A percentile compares a stretch with the other conserved stretches of the same genome.
These are phyloP conservation scores for Venturia carpophila DNA, from an alignment of 2,329 filamentous ascomycete genomes.

Conservation along the genomic window DNA sequence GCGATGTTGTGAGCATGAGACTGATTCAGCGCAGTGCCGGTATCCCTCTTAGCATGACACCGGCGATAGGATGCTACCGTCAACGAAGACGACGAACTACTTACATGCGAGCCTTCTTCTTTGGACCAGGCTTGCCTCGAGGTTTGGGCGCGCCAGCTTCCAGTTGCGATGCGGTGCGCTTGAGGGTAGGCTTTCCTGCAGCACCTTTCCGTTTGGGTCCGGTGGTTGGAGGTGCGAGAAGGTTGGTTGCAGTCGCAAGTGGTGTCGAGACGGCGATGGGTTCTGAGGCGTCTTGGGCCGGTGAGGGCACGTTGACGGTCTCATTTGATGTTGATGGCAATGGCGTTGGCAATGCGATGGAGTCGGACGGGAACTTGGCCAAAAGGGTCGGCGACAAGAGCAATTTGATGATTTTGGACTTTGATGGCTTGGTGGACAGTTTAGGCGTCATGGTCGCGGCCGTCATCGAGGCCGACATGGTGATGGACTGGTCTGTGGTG, in stretches of 20 bases:
- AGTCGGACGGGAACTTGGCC: constrained; percentile 12
- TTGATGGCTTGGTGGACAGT: constrained; percentile 9
- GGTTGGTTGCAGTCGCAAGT: background rate
- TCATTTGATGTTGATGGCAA: background rate
- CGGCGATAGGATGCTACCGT: constrained; percentile 14
- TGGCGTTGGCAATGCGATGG: background rate
- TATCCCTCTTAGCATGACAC: background rate
- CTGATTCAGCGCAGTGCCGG: background rate
- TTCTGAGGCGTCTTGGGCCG: background rate
- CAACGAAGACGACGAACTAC: constrained; percentile 34
- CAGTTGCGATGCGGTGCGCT: constrained; percentile 47
- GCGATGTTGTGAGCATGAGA: background rate
- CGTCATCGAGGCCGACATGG: constrained; percentile 4
- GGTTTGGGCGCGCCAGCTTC: constrained; percentile 51
- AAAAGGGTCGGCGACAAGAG: constrained; percentile 3
- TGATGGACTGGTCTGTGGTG: background rate
- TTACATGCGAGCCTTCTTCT: constrained; percentile 93
- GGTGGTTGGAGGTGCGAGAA: constrained; percentile 14
- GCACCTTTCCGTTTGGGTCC: constrained; percentile 62
- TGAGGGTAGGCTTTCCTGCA: constrained; percentile 59
- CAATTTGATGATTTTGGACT: constrained; percentile 8
- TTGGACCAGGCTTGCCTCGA: constrained; percentile 83
- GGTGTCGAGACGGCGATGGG: constrained; percentile 10
- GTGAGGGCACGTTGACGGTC: background rate
- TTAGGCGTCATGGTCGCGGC: background rate